Base-by-base conservation (phyloP, 1,139 yeast species). In the Pichia sp. region DNA sequence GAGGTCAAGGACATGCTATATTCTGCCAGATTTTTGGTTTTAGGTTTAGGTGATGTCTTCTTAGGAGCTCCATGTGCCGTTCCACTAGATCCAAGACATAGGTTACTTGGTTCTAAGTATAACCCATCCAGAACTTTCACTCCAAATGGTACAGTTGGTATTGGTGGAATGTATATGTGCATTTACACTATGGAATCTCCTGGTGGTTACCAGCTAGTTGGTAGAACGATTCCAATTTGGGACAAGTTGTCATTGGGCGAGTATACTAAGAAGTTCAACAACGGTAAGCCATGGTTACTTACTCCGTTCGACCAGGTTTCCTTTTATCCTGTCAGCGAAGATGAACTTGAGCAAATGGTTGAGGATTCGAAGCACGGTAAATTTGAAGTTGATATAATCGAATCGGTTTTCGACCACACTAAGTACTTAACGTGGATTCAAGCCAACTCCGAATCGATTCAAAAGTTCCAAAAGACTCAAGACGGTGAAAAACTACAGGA, bases 141-240 rank as follows among this genome's bases (percentile, higher is more conserved):
- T 3, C 96, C 97, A 43, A 88, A 89, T 65, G 99, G 98, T 61
- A 87, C 95, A 39, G 98, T 93, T 59, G 99, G 99, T 65, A 85
- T 93, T 67, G 99, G 98, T 60, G 98, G 98, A 61, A 89, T 85
- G 85, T 93, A 90, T 75, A 90, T 91, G 97, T 91, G 98, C 74
- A 91, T 93, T 62, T 93, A 93, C 71, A 90, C 98, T 44, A 90
- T 91, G 91, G 96, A 91, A 62, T 88, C 96, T 25, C 99, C 99
- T 50, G 99, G 99, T 71, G 99, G 99, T 30, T 93, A 93, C 71
- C 98, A 91, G 73, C 78, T 93, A 63, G 93, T 90, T 58, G 99
- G 98, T 53, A 82, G 98, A 67, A 93, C 99, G 4, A 83, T 93
- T 60, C 98, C 98, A 54, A 91, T 91, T 61, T 93, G 99, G 99